These are phyloP conservation scores for Hymenoscyphus linearis DNA, from an alignment of 2,329 filamentous ascomycete genomes.

Conservation along the genomic window DNA sequence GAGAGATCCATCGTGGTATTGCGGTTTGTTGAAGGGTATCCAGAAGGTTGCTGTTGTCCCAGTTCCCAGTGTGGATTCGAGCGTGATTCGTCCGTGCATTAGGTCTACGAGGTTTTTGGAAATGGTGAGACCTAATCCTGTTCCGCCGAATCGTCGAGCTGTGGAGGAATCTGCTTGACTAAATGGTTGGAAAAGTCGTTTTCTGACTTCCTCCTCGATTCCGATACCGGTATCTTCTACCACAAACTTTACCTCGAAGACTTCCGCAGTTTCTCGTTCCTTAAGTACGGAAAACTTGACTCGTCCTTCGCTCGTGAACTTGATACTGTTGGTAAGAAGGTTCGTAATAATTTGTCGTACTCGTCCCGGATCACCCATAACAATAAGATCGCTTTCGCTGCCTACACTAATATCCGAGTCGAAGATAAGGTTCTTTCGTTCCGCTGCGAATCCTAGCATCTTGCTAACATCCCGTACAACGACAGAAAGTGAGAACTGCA, in stretches of 20 bases:
- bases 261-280: constrained; percentile 58
- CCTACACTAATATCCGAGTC: constrained; percentile 54
- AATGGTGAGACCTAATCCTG: constrained; percentile 72
- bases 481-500: constrained; percentile 70
- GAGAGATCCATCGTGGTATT: constrained; percentile 42
- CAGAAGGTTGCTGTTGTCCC: constrained; percentile 73
- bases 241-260: constrained; percentile 62
- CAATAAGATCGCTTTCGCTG: constrained; percentile 63
- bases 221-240: constrained; percentile 77
- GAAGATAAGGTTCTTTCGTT: constrained; percentile 72
- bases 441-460: constrained; percentile 81
- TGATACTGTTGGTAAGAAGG: constrained; percentile 70
- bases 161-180: constrained; percentile 78
- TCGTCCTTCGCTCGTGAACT: constrained; percentile 64
- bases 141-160: constrained; percentile 72
- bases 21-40: constrained; percentile 71
- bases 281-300: constrained; percentile 63
- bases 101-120: constrained; percentile 75
- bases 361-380: constrained; percentile 80
- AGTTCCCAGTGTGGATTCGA: constrained; percentile 60
- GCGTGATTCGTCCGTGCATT: constrained; percentile 70
- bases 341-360: constrained; percentile 81
- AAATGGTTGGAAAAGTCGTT: constrained; percentile 72
- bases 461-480: constrained; percentile 76
- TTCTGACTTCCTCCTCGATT: constrained; percentile 71